Evolutionary conservation across 306 rosid genomes (phyloP), one percentile per base, ranked within the genome.

Genomic region (Rosa persica): DNA sequence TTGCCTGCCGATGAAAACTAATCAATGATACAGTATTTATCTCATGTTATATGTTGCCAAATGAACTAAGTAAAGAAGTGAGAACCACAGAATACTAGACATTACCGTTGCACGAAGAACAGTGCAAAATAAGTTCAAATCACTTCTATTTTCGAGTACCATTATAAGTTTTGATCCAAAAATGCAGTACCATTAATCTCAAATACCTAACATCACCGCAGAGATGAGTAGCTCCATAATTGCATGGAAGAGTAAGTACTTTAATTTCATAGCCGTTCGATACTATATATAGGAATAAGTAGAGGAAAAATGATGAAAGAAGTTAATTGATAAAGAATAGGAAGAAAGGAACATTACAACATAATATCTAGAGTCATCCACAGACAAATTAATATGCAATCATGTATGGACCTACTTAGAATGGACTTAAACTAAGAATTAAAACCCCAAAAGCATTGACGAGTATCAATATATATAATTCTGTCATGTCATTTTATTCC

Each of bases 401-500:
- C 5, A 27, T 40, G 8, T 38, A 25, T 30, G 80, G 52, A 58
- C 64, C 73, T 66, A 46, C 76, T 76, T 40, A 42, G 70, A 44
- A 19, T 42, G 72, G 25, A 30, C 46, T 43, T 43, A 8, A 60
- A 70, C 39, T 72, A 70, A 77, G 51, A 70, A 76, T 13, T 27
- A 76, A 67, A 60, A 23, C 30, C 75, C 72, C 76, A 54, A 75
- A 71, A 52, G 22, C 25, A 43, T 22, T 43, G 23, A 15, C 43
- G 43, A 62, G 58, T 38, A 27, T 46, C 43, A 25, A 60, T 62
- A 51, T 42, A 44, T 57, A 47, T 65, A 67, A 15, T 78, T 77
- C 64, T 80, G 52, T 44, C 9, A 25, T 66, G 52, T 84, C 58
- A 74, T 67, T 74, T 67, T 81, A 81, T 78, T 81, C 58, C 69